Base-by-base conservation (phyloP, 208 protist species). In the Leishmania aethiopica region DNA sequence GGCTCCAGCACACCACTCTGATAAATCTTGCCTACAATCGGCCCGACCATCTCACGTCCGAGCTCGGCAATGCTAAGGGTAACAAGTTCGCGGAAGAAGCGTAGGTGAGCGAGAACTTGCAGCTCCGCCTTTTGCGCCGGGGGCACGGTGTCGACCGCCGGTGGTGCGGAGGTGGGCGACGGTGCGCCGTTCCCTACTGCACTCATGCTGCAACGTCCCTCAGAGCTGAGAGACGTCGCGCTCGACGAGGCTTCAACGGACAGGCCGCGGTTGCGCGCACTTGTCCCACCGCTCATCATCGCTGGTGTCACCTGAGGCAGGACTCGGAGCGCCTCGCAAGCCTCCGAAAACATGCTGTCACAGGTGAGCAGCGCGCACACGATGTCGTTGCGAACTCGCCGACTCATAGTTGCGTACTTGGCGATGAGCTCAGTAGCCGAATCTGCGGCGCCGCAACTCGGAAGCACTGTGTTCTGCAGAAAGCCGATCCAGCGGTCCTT, bases 371-470 rank as follows among this genome's bases (percentile, higher is more conserved):
- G 73, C 37, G 78, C 72, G 77, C 90, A 95, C 8, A 88, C 83
- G 7, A 93, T 78, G n/a, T 94, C 90, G 82, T 94, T 94, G 40
- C 90, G 93, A 19, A 96, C 73, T 35, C 91, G 88, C 64, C 93
- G 90, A 77, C 83, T 87, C 71, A 93, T 83, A 22, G 84, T 78
- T 3, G 72, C 84, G 19, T 80, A 77, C 60, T 85, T 88, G n/a
- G 66, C 82, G 51, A 84, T 32, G 64, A 84, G 77, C 15, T 82
- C 71, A 57, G 66, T 51, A 57, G 66, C 71, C 25, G 59, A 59
- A 19, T 86, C 83, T 1, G 40, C 75, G 22, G 53, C n/a, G 69
- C 82, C 72, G 78, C 71, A 81, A 28, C 51, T 76, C 35, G 79
- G 78, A 37, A 90, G 71, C n/a, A 89, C 66, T 3, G 84, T 78